Conservation (phyloP, 2,329 filamentous ascomycete species). For the Fusarium incarnatum region DNA sequence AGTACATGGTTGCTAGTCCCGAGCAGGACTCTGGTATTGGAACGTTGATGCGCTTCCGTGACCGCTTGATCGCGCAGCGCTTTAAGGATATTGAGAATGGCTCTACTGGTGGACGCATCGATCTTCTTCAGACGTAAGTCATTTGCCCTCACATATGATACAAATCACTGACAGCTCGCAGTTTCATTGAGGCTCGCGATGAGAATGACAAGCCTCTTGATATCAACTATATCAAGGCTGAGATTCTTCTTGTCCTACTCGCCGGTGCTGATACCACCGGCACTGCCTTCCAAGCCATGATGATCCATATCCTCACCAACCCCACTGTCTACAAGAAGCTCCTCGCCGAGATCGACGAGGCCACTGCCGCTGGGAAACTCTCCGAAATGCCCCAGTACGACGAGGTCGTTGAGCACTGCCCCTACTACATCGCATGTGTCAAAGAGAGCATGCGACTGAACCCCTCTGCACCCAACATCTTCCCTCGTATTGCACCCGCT, state of each 20-base stretch:
- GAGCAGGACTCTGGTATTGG: slow-evolving; percentile 66
- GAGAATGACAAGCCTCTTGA: slow-evolving; percentile 19
- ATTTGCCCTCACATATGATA: fast-evolving
- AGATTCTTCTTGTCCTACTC: slow-evolving; percentile 44
- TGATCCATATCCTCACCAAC: slow-evolving; percentile 46
- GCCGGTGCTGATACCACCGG: slow-evolving; percentile 61
- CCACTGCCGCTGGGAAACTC: slow-evolving; percentile 51
- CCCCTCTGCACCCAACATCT: slow-evolving; percentile 59
- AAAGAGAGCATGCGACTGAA: slow-evolving; percentile 65
- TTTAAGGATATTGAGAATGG: slow-evolving; percentile 60
- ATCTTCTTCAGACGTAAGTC: slow-evolving; percentile 64
- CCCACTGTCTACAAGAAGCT: slow-evolving; percentile 41
- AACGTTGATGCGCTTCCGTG: slow-evolving; percentile 67
- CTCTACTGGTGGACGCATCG: slow-evolving; percentile 54
- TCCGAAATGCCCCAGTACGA: slow-evolving; percentile 50
- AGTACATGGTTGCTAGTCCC: slow-evolving; percentile 49
- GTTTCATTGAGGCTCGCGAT: slow-evolving; percentile 29
- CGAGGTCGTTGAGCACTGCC: slow-evolving; percentile 40
- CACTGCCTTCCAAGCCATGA: slow-evolving; percentile 58
- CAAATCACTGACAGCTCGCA: not conserved
- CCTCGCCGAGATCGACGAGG: slow-evolving; percentile 39
- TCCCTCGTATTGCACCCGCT: slow-evolving; percentile 61
- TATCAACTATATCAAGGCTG: slow-evolving; percentile 39
- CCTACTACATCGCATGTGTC: slow-evolving; percentile 65
- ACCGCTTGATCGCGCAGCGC: slow-evolving; percentile 62